Evolutionary conservation across 108 stramenopile genomes (phyloP).

Genomic region (Cyclostephanos tholiformis): DNA sequence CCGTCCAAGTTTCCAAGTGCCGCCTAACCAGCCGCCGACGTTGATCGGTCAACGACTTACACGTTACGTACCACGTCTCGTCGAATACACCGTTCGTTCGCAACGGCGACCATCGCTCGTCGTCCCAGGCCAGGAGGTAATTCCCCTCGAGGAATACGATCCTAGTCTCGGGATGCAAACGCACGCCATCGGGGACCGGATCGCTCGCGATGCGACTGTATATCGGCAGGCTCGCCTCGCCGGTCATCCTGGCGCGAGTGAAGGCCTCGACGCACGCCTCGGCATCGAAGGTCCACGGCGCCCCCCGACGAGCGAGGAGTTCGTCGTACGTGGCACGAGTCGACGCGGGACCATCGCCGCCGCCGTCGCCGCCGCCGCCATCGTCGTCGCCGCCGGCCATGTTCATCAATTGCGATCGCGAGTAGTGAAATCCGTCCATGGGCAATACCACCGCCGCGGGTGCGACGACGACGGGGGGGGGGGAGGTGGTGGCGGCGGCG

Average conservation of each 20-base stretch:
- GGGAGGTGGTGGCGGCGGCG: too few species aligned
- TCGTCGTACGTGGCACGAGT: constrained; percentile 37
- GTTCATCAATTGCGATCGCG: constrained; percentile 45
- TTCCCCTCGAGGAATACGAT: constrained; percentile 76
- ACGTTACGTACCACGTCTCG: constrained; percentile 70
- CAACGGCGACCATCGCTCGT: constrained; percentile 55
- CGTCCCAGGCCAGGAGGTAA: constrained; percentile 58
- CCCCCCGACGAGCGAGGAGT: constrained; percentile 57
- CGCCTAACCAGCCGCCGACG: constrained; percentile 52
- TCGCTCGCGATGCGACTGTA: constrained; percentile 65
- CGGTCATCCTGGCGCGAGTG: constrained; percentile 34
- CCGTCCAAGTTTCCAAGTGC: constrained; percentile 64
- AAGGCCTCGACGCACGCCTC: constrained; percentile 48
- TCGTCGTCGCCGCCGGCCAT: too few species aligned
- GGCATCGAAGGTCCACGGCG: constrained; percentile 79
- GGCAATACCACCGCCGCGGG: constrained; percentile 55
- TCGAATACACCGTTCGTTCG: constrained; percentile 56
- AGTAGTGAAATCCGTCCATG: constrained; percentile 80
- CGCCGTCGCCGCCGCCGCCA: too few species aligned
- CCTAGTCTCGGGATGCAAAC: constrained; percentile 40
- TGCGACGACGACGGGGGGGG: too few species aligned
- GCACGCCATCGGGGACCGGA: constrained; percentile 56
- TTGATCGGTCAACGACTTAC: constrained; percentile 43
- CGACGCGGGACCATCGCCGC: constrained; percentile 8
- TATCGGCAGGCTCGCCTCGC: constrained; percentile 51